Percentiles rank a stretch among this genome's conserved stretches.
Conservation (phyloP, 2,329 filamentous ascomycete genomes). For the Nannizziopsis arthrosporioides region DNA sequence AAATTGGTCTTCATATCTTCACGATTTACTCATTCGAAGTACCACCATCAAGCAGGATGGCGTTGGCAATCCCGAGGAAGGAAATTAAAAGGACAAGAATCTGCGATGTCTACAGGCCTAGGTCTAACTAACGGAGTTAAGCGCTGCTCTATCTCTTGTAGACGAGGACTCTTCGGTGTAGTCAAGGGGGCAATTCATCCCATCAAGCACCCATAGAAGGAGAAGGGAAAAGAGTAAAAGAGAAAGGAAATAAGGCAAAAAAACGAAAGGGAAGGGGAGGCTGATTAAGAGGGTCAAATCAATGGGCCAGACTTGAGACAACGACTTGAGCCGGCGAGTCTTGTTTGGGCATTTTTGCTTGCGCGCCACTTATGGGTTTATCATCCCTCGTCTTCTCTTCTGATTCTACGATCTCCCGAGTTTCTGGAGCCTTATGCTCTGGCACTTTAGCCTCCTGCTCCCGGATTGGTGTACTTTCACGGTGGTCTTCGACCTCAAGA, state of each 20-base stretch:
- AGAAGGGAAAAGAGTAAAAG: not conserved
- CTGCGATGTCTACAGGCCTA: no score
- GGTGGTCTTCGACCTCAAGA: constrained; percentile 10
- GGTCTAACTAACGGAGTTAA: no score
- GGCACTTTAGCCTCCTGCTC: not conserved
- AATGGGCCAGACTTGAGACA: not conserved
- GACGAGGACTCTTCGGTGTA: no score
- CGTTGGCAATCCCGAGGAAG: no score
- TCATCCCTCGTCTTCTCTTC: not conserved
- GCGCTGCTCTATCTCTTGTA: no score
- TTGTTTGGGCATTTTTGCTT: not conserved
- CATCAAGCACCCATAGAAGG: not conserved
- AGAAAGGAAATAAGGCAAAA: not conserved
- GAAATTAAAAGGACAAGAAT: no score
- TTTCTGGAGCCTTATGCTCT: not conserved
- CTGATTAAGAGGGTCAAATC: no score
- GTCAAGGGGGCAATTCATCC: no score
- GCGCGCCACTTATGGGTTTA: not conserved
- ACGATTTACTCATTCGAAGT: no score
- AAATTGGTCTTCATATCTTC: no score
- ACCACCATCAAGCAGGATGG: no score
- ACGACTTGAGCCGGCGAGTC: not conserved
- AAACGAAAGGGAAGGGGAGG: not conserved
- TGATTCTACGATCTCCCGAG: not conserved
- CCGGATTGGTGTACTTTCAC: not conserved